Evolutionary conservation across 805 yeast genomes (phyloP), one percentile per base, ranked within the genome.

Genomic region (Hanseniaspora guilliermondii): DNA sequence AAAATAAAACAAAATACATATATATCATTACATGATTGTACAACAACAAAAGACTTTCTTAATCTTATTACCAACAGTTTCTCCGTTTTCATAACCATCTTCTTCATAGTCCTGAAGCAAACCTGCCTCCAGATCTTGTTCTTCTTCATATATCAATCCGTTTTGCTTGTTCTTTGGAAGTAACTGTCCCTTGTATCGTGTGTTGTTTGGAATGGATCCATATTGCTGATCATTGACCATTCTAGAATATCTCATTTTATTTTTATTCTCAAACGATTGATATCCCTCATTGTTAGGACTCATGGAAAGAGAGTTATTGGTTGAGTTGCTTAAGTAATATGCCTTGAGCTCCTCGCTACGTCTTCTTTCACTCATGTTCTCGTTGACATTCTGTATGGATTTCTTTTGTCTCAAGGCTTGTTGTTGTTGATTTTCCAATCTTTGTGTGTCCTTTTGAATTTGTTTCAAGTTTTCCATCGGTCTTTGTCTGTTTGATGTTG

Each of bases 401-500:
- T 44, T 53, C 32, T 46, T 53, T 6, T 32, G 41, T 19, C 27
- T 48, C 24, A 44, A 32, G 8, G 47, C 47, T 12, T 44, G 47
- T 19, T 49, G 36, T 37, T 54, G 56, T 22, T 54, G 56, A 11
- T 21, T n/a, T 27, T 48, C 40, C 11, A 47, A 47, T 50, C 45
- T 38, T 32, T 55, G 55, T 19, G 47, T 45, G 21, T 50, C 55
- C 30, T 17, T 35, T 37, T 50, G 55, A 2, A 50, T 50, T 30
- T 50, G 48, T 12, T 50, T 50, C 19, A 50, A 27, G n/a, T 50
- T 50, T 6, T 50, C 55, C 55, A 50, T 50, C 2, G 55, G 45
- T 27, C 30, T 50, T 27, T 50, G 44, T 44, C 40, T 36, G 30
- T 56, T 60, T 14, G 59, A 61, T 7, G 54, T 60, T 27, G 32